Base-by-base conservation (phyloP, 108 stramenopile genomes). In the Schizochytrium sp. region DNA sequence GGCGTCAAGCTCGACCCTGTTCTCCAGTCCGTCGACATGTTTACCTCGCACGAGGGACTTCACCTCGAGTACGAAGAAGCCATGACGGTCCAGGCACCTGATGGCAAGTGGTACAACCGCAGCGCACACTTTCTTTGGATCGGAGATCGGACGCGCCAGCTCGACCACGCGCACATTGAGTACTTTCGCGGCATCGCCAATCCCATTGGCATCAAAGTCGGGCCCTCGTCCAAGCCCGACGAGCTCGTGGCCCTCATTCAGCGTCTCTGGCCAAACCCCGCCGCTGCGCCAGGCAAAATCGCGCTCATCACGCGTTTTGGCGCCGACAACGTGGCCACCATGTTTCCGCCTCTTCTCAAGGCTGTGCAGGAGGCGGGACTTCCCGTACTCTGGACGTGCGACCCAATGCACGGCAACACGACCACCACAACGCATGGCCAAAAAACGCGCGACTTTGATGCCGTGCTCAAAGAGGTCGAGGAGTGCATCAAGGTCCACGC, bases 401-500 rank as follows among this genome's bases (percentile, higher is more conserved):
- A 98, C 90, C 98, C 98, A 58, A 97, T 99, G 44, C 99, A 99
- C 91, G 99, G 98, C 57, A 99, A 99, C 94, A 99, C 98, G 21
- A 95, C 94, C 92, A 98, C 97, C 94, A 94, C 96, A 4, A 48
- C 34, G 48, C 89, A 90, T 89, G 98, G 98, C 72, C 96, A 92
- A 93, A 99, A 99, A 93, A 99, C 98, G 48, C 97, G 99, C 60
- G 92, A 95, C 89, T 98, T 99, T 88, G 98, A 98, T 48, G 94
- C 91, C 23, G 95, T 99, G 88, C 95, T 97, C 58, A 95, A 95
- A 6, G 99, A 99, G 92, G 92, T 99, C 29, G 92, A 96, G 41
- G 97, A 97, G 60, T 99, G 98, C 95, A 98, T 99, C 91, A 98
- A 99, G 94, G 98, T 99, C 41, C 99, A 99, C 94, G 96, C 95